Evolutionary conservation across 768 basidiomycete genomes (phyloP).

Genomic region (Boletus fagicola): DNA sequence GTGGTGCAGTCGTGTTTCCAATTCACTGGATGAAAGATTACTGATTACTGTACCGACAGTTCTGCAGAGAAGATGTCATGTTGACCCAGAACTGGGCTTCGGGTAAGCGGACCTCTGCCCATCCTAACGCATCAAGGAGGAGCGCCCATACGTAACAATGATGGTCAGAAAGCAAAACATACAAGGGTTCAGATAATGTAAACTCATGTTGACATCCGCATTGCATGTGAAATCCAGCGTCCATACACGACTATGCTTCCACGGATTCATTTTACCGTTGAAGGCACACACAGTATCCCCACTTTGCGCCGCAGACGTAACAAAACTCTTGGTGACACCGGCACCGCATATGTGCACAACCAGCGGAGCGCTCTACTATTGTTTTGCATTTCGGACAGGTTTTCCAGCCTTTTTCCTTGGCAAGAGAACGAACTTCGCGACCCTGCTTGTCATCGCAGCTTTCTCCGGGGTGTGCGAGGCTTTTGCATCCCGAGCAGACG

Average conservation of each 20-base stretch:
- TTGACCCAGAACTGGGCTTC: not conserved
- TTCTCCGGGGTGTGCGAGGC: constrained; percentile 38
- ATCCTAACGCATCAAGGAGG: not conserved
- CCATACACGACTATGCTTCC: not conserved
- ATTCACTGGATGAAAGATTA: not conserved
- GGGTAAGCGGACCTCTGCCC: not conserved
- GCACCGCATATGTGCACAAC: constrained; percentile 63
- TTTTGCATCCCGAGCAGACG: constrained; percentile 52
- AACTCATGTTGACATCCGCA: not conserved
- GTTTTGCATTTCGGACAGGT: constrained; percentile 57
- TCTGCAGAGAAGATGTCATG: not conserved
- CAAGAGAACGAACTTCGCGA: constrained; percentile 46
- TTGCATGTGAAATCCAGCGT: not conserved
- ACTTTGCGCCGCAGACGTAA: constrained; percentile 19
- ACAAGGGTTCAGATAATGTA: not conserved
- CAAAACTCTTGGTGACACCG: constrained; percentile 37
- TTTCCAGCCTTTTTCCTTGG: constrained; percentile 50
- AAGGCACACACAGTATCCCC: constrained; percentile 5
- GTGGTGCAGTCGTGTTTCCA: not conserved
- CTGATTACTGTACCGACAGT: not conserved
- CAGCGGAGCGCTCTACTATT: constrained; percentile 51
- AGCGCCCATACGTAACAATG: too few species aligned
- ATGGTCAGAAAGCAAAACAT: not conserved
- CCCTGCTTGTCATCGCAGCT: constrained; percentile 44
- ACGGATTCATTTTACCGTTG: not conserved